Percentiles rank a stretch among this genome's conserved stretches.
phyloP scores from a whole-genome alignment of 345 rosid genomes.

The Arabidopsis suecica region DNA sequence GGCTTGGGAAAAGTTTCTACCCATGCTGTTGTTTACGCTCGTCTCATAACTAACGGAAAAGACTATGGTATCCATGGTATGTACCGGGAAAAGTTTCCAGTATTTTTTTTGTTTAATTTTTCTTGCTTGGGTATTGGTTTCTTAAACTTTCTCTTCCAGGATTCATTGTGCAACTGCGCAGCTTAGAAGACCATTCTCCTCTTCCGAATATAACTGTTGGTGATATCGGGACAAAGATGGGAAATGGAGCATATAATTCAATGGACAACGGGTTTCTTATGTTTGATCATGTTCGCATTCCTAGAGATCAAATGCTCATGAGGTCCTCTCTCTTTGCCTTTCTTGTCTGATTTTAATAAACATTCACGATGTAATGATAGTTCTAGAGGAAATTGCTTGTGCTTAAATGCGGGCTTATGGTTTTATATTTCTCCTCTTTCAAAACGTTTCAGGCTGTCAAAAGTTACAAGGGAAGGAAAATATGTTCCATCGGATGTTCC shows the following conservation, averaged over 20 bases:
- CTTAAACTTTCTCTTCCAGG: slow-evolving; percentile 58
- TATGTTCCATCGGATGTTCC: slow-evolving; percentile 80
- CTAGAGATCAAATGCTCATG: slow-evolving; percentile 95
- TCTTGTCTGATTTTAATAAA: slow-evolving; percentile 6
- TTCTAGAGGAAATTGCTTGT: slow-evolving; percentile 9
- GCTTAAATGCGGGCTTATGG: slow-evolving; percentile 7
- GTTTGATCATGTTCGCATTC: slow-evolving; percentile 93
- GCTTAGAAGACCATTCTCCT: slow-evolving; percentile 94
- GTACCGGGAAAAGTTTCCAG: background rate
- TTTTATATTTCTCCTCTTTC: slow-evolving; percentile 34
- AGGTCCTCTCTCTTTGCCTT: slow-evolving; percentile 52
- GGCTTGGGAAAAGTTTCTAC: slow-evolving; percentile 93
- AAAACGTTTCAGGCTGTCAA: slow-evolving; percentile 68
- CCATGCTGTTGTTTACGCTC: slow-evolving; percentile 94
- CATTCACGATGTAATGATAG: slow-evolving; percentile 16
- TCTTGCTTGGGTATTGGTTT: slow-evolving; percentile 22
- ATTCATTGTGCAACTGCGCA: slow-evolving; percentile 92
- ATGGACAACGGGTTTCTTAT: slow-evolving; percentile 96
- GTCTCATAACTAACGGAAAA: slow-evolving; percentile 73
- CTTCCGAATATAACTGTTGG: slow-evolving; percentile 92
- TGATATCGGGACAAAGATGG: slow-evolving; percentile 95
- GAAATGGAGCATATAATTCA: slow-evolving; percentile 88
- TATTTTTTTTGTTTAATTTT: background rate
- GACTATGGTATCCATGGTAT: slow-evolving; percentile 94
- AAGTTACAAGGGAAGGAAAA: slow-evolving; percentile 94